Evolutionary conservation across 2,329 filamentous ascomycete species (phyloP).

Genomic region (Sarocladiaceae sp.): DNA sequence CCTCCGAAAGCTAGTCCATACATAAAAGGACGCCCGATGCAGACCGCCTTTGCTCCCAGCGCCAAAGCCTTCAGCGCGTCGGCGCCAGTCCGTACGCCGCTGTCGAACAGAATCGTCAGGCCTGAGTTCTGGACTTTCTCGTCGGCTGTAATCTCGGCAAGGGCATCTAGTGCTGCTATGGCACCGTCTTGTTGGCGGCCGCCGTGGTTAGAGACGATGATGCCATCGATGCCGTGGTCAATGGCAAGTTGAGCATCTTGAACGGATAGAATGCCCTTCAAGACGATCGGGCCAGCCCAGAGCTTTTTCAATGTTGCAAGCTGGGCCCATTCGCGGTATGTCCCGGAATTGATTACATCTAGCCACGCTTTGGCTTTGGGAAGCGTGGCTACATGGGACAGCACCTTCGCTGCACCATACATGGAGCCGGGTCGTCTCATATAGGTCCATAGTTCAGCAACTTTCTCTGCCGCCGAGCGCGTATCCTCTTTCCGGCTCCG

Average conservation of each 20-base stretch:
- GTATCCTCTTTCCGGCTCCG: constrained; percentile 2
- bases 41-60: constrained; percentile 35
- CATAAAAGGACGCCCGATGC: constrained; percentile 38
- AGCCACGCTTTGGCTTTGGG: constrained; percentile 19
- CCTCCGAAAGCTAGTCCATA: constrained; percentile 32
- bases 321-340: constrained; percentile 57
- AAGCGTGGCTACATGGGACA: constrained; percentile 10
- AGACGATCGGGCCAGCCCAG: constrained; percentile 51
- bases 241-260: constrained; percentile 35
- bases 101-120: constrained; percentile 50
- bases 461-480: constrained; percentile 36
- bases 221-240: constrained; percentile 31
- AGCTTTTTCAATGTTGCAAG: constrained; percentile 36
- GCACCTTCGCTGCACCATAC: constrained; percentile 14
- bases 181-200: constrained; percentile 37
- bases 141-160: constrained; percentile 41
- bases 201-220: constrained; percentile 39
- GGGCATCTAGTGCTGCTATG: constrained; percentile 50
- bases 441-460: constrained; percentile 32
- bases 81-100: constrained; percentile 34
- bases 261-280: constrained; percentile 36
- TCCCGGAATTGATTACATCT: constrained; percentile 27
- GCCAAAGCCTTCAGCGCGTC: constrained; percentile 37
- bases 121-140: constrained; percentile 34
- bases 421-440: constrained; percentile 18